Percentiles rank a stretch among this genome's conserved stretches.
Conservation (phyloP, 2,329 filamentous ascomycete species). For the Parascedosporium putredinis region DNA sequence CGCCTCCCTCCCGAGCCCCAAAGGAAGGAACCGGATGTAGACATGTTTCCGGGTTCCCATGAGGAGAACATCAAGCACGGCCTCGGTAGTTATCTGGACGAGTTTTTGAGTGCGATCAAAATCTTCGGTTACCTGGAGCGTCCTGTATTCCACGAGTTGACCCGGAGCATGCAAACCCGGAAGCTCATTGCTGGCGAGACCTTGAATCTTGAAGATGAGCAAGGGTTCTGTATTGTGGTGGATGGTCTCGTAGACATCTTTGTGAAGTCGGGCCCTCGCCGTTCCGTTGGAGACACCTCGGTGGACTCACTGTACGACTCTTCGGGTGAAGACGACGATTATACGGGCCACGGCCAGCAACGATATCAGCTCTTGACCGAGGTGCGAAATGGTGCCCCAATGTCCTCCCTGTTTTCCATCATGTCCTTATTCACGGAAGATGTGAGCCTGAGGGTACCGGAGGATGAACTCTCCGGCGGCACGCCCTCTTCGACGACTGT, state of each 20-base stretch:
- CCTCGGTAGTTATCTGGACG: conserved; percentile 90
- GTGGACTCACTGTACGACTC: conserved; percentile 17
- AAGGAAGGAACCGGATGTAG: conserved; percentile 89
- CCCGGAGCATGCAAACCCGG: conserved; percentile 93
- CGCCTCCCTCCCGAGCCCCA: conserved; percentile 88
- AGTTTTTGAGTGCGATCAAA: conserved; percentile 97
- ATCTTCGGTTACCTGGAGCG: conserved; percentile 96
- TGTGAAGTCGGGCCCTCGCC: conserved; percentile 67
- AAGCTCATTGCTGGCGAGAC: conserved; percentile 96
- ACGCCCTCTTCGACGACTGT: not conserved
- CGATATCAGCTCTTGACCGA: conserved; percentile 93
- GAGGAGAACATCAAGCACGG: conserved; percentile 85
- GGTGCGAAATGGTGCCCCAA: conserved; percentile 93
- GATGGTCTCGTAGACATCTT: conserved; percentile 96
- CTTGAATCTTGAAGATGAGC: conserved; percentile 88
- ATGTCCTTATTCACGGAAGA: conserved; percentile 95
- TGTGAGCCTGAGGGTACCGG: conserved; percentile 59
- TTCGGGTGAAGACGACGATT: conserved; percentile 58
- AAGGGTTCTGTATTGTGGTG: conserved; percentile 94
- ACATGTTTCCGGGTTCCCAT: conserved; percentile 87
- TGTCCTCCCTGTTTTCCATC: conserved; percentile 97
- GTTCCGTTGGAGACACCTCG: conserved; percentile 14
- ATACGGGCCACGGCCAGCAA: conserved; percentile 54
- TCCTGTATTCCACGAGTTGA: conserved; percentile 95
- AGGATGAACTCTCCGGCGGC: conserved; percentile 41